Base-by-base conservation (phyloP, 768 basidiomycete genomes). In the Pleurotus citrinopileatus region DNA sequence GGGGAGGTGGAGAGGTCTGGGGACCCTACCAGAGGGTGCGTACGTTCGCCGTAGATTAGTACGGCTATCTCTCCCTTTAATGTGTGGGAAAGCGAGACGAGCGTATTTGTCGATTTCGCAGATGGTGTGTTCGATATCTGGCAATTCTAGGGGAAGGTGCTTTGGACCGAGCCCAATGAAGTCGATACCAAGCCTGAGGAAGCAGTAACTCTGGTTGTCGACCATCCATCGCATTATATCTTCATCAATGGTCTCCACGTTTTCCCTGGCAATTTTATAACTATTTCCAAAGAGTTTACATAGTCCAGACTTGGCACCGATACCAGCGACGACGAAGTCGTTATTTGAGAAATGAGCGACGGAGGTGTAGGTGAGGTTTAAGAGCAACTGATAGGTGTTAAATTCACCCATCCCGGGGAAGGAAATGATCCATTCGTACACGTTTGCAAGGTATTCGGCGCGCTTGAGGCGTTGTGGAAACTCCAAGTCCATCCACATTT, bases 51-150 rank as follows among this genome's bases (percentile, higher is more conserved):
- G 68, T 27, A 80, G 61, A 53, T 76, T 61, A 15, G 59, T 70
- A 40, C 79, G 72, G 20, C 52, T 53, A 19, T 64, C 59, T 40
- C 61, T 69, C 26, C 74, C 77, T 54, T 70, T 73, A 53, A 83
- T 62, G 9, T 66, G 36, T 2, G 82, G 80, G 63, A 82, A 78
- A 17, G 67, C 71, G n/a, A 70, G 70, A 42, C 89, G 84, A 37
- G 82, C 73, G 61, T 91, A 91, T 63, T 91, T 89, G 69, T 90
- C 87, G 42, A 86, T 74, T 64, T 92, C 90, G 68, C 90, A 92
- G 13, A 91, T 68, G 1, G 83, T 74, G 64, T 92, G 90, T 70
- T 92, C 90, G 51, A 91, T 72, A 64, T 92, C 90, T 32, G 83
- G 80, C 45, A 89, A 69, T 59, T 77, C 75, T 74, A 87, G 81